phyloP scores from a whole-genome alignment of 2,329 filamentous ascomycete genomes.

The Arachnomyces sp. region DNA sequence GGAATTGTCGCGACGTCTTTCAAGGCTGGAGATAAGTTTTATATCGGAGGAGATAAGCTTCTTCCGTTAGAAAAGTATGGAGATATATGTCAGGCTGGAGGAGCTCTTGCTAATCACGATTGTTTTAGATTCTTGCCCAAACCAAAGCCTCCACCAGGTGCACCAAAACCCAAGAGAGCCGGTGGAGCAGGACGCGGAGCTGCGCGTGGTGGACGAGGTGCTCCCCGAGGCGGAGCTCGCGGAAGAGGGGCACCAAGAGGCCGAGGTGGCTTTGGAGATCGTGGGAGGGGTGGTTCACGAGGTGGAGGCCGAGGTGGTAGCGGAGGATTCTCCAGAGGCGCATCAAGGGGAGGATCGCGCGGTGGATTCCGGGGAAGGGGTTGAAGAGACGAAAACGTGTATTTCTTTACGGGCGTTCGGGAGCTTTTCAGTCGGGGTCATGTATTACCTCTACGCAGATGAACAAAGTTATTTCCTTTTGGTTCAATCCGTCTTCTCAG shows the following conservation, averaged over 20 bases:
- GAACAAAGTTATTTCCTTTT: slow-evolving; percentile 30
- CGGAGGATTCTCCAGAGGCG: slow-evolving; percentile 26
- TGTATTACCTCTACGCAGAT: not conserved
- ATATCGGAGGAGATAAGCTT: slow-evolving; percentile 88
- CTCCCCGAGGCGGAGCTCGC: slow-evolving; percentile 34
- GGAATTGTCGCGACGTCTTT: slow-evolving; percentile 92
- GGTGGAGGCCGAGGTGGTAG: slow-evolving; percentile 26
- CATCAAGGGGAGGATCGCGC: slow-evolving; percentile 23
- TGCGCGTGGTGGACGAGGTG: slow-evolving; percentile 39
- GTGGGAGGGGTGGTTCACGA: slow-evolving; percentile 22
- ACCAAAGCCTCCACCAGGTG: slow-evolving; percentile 65
- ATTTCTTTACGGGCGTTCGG: slow-evolving; percentile 8
- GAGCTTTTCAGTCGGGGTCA: slow-evolving; percentile 10
- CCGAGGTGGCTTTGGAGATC: slow-evolving; percentile 27
- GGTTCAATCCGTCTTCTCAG: no score
- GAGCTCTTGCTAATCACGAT: not conserved
- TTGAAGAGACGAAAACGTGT: not conserved
- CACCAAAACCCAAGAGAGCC: slow-evolving; percentile 60
- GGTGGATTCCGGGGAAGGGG: slow-evolving; percentile 24
- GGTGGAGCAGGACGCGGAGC: slow-evolving; percentile 50
- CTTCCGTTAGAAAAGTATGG: slow-evolving; percentile 77
- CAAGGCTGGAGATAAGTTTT: slow-evolving; percentile 96
- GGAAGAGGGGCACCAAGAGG: slow-evolving; percentile 39
- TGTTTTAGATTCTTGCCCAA: slow-evolving; percentile 70
- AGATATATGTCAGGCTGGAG: not conserved